These are phyloP conservation scores for Vitis rupestris DNA, from an alignment of 164 flowering plant species.

Conservation along the genomic window DNA sequence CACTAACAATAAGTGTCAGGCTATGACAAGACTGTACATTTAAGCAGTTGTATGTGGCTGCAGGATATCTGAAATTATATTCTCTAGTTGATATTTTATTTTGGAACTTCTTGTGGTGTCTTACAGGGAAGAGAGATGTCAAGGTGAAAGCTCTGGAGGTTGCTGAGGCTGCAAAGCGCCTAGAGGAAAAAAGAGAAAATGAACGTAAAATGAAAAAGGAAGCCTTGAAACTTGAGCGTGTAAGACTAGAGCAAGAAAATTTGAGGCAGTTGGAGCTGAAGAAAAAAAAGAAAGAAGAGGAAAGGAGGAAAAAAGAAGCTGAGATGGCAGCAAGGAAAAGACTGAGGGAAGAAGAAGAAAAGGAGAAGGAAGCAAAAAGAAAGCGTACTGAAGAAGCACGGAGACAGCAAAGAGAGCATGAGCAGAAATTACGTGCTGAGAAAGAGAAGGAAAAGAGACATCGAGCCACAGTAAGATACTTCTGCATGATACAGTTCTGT, in stretches of 20 bases:
- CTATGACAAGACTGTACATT: too few species aligned
- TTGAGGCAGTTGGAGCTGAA: constrained; percentile 49
- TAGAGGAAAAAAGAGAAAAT: constrained; percentile 73
- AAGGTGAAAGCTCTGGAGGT: constrained; percentile 90
- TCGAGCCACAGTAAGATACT: constrained; percentile 34
- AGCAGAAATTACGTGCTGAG: constrained; percentile 40
- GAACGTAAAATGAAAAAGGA: constrained; percentile 89
- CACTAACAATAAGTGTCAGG: too few species aligned
- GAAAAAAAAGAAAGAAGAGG: constrained; percentile 67
- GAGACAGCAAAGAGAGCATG: constrained; percentile 43
- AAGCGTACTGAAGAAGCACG: constrained; percentile 53
- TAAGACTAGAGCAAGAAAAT: constrained; percentile 61
- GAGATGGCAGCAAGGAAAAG: constrained; percentile 68
- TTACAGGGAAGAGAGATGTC: constrained; percentile 75
- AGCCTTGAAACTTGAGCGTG: constrained; percentile 75
- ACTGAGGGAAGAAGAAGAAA: constrained; percentile 75
- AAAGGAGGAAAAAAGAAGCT: constrained; percentile 66
- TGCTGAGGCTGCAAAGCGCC: constrained; percentile 85
- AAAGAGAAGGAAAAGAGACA: constrained; percentile 40
- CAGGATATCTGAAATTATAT: background rate
- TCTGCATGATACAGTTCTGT: constrained; percentile 4
- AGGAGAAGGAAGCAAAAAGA: constrained; percentile 66
- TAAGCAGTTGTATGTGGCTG: background rate
- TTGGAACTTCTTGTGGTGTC: constrained; percentile 9
- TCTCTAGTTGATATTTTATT: background rate